Percentiles rank a stretch among this genome's conserved stretches.
These are phyloP conservation scores for Ministeria vibrans DNA, from an alignment of 78 protist genomes.

Conservation along the genomic window DNA sequence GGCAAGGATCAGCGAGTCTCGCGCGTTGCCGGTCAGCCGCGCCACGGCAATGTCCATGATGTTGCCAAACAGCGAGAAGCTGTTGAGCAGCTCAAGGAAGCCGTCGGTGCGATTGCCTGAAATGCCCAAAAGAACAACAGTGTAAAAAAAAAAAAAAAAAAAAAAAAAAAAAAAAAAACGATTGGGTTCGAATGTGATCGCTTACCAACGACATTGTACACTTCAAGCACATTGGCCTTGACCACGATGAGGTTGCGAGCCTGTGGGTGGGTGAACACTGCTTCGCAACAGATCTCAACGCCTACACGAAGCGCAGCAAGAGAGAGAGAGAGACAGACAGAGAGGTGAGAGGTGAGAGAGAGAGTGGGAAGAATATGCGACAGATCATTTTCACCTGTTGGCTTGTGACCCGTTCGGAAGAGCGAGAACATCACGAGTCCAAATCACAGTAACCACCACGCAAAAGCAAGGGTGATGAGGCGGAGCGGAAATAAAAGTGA, in stretches of 20 bases:
- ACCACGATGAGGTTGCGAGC: neutral
- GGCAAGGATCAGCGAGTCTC: constrained; percentile 1
- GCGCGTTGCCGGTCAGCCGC: neutral
- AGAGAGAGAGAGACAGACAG: too few relatives aligned
- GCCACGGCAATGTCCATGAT: neutral
- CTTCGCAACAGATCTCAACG: neutral
- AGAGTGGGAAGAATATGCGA: too few relatives aligned
- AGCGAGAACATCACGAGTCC: too few relatives aligned
- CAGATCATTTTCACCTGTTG: too few relatives aligned
- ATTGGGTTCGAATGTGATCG: neutral
- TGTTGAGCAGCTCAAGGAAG: neutral
- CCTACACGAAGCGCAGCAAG: too few relatives aligned
- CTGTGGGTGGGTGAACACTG: neutral
- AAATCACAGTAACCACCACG: neutral
- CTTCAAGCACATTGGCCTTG: neutral
- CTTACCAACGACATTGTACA: neutral
- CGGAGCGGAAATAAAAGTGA: too few relatives aligned
- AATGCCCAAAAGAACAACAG: neutral
- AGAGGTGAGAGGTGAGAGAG: too few relatives aligned
- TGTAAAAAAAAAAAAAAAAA: neutral
- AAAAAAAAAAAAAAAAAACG: too few relatives aligned
- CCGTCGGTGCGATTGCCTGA: constrained; percentile 2
- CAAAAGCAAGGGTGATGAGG: neutral
- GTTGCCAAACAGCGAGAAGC: neutral
- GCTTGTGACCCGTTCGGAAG: too few relatives aligned